A percentile compares a stretch with the other conserved stretches of the same genome.
These are phyloP conservation scores for Gossypium gossypioides DNA, from an alignment of 441 rosid genomes.

Conservation along the genomic window DNA sequence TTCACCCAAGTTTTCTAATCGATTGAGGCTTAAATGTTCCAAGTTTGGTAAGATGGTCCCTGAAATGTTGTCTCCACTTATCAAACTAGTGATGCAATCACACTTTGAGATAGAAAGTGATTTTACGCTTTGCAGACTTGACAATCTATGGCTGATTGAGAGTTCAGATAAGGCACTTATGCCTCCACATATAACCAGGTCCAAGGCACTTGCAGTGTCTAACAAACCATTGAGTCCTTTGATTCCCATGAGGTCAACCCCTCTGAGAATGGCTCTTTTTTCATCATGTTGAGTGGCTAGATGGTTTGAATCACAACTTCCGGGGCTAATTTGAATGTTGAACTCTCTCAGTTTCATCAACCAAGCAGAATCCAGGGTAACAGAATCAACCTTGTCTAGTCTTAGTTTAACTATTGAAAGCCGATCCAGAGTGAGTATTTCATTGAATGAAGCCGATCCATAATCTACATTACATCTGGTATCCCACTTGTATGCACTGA, in stretches of 20 bases:
- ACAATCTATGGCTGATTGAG: constrained; percentile 9
- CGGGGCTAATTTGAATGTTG: constrained; percentile 22
- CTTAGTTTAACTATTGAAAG: constrained; percentile 24
- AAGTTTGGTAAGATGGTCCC: constrained; percentile 20
- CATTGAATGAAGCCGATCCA: constrained; percentile 19
- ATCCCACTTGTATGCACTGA: constrained; percentile 29
- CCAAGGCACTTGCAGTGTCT: constrained; percentile 21
- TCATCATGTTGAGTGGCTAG: constrained; percentile 20
- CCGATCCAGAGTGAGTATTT: constrained; percentile 14
- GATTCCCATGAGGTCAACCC: constrained; percentile 22
- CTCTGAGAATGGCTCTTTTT: constrained; percentile 26
- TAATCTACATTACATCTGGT: constrained; percentile 2
- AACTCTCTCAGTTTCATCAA: constrained; percentile 22
- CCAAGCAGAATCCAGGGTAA: constrained; percentile 12
- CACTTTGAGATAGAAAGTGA: constrained; percentile 23
- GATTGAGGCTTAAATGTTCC: constrained; percentile 18
- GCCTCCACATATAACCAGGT: constrained; percentile 26
- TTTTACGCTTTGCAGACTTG: constrained; percentile 18
- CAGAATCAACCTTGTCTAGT: constrained; percentile 14
- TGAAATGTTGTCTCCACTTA: constrained; percentile 19
- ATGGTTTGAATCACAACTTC: constrained; percentile 13
- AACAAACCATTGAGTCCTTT: constrained; percentile 22
- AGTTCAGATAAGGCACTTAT: constrained; percentile 20
- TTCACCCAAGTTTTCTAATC: constrained; percentile 14
- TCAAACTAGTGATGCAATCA: constrained; percentile 19